These are phyloP conservation scores for Diaporthe velutina DNA, from an alignment of 2,329 filamentous ascomycete species.

Conservation along the genomic window DNA sequence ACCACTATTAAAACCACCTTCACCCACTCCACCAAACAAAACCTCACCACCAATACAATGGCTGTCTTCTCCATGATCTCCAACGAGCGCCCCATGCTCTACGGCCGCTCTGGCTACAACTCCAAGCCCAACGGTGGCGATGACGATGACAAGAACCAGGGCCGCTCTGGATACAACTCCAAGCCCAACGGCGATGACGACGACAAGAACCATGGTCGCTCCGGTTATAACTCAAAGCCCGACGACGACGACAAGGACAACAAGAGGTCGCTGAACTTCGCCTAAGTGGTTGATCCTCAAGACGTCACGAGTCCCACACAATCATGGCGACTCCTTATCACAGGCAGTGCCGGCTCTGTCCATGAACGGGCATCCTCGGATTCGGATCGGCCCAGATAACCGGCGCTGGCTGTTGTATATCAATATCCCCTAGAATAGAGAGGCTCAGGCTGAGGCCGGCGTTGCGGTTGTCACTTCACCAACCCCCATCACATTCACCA, in stretches of 20 bases:
- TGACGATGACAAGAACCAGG: conserved; percentile 53
- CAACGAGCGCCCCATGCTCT: conserved; percentile 52
- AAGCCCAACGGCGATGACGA: conserved; percentile 44
- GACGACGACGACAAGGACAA: conserved; percentile 46
- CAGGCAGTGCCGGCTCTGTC: conserved; percentile 19
- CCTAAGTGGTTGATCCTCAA: conserved; percentile 41
- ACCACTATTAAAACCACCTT: conserved; percentile 24
- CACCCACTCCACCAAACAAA: conserved; percentile 18
- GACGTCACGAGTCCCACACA: conserved; percentile 15
- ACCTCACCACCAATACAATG: conserved; percentile 50
- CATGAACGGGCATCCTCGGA: conserved; percentile 18
- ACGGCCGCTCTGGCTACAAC: conserved; percentile 58
- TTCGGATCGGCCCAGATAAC: background rate
- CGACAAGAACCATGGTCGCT: conserved; percentile 56
- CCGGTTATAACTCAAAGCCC: conserved; percentile 57
- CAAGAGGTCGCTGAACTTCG: conserved; percentile 46
- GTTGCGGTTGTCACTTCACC: conserved; percentile 35
- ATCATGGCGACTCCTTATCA: conserved; percentile 23
- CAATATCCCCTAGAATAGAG: conserved; percentile 32
- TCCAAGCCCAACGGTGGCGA: conserved; percentile 48
- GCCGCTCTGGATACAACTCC: conserved; percentile 62
- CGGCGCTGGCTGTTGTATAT: conserved; percentile 32
- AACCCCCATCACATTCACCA: conserved; percentile 15
- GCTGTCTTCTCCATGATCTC: conserved; percentile 50
- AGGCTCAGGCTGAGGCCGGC: conserved; percentile 32